phyloP scores from a whole-genome alignment of 768 basidiomycete genomes.

The Suillus discolor region DNA sequence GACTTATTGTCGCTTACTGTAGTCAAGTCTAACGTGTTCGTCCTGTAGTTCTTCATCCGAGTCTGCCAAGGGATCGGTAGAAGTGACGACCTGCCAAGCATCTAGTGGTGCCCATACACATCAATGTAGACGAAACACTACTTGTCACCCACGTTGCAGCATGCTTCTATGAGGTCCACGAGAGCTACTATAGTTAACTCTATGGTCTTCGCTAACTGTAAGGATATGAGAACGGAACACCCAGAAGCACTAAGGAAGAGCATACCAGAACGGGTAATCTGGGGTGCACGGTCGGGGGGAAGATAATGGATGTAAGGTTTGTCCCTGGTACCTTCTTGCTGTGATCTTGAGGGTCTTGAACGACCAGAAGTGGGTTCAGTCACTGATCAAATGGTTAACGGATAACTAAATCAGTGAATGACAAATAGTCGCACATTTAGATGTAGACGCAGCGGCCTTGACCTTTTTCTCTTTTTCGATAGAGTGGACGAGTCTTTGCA shows the following conservation, averaged over 20 bases:
- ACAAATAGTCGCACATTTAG: slow-evolving; percentile 27
- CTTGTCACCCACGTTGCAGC: slow-evolving; percentile 42
- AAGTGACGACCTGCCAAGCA: slow-evolving; percentile 69
- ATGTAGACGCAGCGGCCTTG: slow-evolving; percentile 38
- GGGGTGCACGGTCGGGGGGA: slow-evolving; percentile 29
- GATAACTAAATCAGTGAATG: neutral
- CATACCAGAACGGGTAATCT: slow-evolving; percentile 25
- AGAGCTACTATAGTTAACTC: slow-evolving; percentile 13
- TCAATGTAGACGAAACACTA: slow-evolving; percentile 3
- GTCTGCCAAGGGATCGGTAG: slow-evolving; percentile 66
- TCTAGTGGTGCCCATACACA: slow-evolving; percentile 42
- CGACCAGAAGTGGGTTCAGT: slow-evolving; percentile 28
- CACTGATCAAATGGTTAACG: slow-evolving; percentile 14
- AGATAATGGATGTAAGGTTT: slow-evolving; percentile 38
- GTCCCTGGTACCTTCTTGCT: slow-evolving; percentile 28
- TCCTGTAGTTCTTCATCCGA: slow-evolving; percentile 75
- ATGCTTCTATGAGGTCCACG: slow-evolving; percentile 41
- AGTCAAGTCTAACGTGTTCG: slow-evolving; percentile 63
- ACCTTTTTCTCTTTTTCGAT: slow-evolving; percentile 53
- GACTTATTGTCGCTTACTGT: slow-evolving; percentile 47
- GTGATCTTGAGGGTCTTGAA: slow-evolving; percentile 25
- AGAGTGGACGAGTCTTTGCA: slow-evolving; percentile 66
- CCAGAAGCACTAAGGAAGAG: slow-evolving; percentile 1
- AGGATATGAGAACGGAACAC: neutral
- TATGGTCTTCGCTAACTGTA: slow-evolving; percentile 21